These are phyloP conservation scores for Candida bentonensis DNA, from an alignment of 805 yeast species.

Conservation along the genomic window DNA sequence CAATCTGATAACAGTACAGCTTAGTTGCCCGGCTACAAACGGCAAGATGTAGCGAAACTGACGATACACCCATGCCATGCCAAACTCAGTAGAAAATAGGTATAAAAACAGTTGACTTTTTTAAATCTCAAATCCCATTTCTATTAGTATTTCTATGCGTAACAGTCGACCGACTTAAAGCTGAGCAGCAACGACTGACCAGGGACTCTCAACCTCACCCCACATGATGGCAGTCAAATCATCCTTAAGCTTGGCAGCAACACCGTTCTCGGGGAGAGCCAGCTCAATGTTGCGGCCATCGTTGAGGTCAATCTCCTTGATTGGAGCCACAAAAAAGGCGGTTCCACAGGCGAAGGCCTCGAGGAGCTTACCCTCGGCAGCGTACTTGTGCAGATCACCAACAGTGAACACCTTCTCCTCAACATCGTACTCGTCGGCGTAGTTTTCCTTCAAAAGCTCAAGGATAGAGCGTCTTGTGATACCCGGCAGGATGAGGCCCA, in stretches of 20 bases:
- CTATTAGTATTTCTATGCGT: neutral
- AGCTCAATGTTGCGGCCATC: neutral
- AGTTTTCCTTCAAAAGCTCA: constrained; percentile 20
- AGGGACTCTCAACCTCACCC: neutral
- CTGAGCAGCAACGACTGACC: neutral
- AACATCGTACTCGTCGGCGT: constrained; percentile 27
- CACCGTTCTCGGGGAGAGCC: neutral
- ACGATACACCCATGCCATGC: too few relatives aligned
- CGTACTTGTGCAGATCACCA: constrained; percentile 30
- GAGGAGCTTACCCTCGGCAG: constrained; percentile 32
- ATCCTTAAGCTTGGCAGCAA: neutral
- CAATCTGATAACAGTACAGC: too few relatives aligned
- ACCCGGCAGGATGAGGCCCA: constrained; percentile 40
- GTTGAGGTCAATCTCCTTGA: constrained; percentile 21
- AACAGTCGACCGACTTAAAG: neutral
- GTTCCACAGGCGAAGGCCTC: constrained; percentile 45
- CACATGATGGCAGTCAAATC: neutral
- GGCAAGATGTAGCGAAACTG: too few relatives aligned
- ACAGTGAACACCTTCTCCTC: constrained; percentile 34
- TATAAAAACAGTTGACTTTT: too few relatives aligned
- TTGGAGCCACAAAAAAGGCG: constrained; percentile 39
- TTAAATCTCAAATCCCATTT: neutral
- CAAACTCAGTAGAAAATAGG: too few relatives aligned
- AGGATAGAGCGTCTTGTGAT: constrained; percentile 38
- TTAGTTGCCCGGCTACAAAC: too few relatives aligned